phyloP scores from a whole-genome alignment of 2,329 filamentous ascomycete species.

The Diaporthe citri region DNA sequence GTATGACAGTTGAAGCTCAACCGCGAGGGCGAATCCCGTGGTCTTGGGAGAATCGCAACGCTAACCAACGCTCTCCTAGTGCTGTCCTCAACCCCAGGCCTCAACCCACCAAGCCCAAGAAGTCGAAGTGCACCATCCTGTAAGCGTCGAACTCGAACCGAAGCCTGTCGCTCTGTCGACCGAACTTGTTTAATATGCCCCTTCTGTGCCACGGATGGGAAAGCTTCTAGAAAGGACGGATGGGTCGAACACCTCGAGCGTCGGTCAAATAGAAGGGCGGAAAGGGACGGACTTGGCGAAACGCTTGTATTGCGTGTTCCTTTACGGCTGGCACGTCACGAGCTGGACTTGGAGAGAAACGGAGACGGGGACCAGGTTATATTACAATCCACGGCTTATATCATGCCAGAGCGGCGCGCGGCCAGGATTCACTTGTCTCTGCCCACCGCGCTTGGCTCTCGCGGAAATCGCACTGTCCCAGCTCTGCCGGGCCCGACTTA shows the following conservation, averaged over 20 bases:
- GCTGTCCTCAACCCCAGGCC: constrained; percentile 79
- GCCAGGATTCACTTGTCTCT: constrained; percentile 3
- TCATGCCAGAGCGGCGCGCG: neutral
- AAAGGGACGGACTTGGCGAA: constrained; percentile 3
- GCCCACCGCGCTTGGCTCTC: constrained; percentile 1
- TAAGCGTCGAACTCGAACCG: constrained; percentile 55
- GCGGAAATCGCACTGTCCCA: neutral
- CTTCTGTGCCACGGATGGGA: constrained; percentile 33
- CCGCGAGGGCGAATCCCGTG: constrained; percentile 42
- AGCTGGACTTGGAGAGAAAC: constrained; percentile 25
- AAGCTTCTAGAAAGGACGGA: constrained; percentile 32
- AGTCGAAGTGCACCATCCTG: constrained; percentile 77
- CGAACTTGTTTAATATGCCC: constrained; percentile 31
- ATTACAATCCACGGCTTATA: constrained; percentile 19
- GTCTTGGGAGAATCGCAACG: constrained; percentile 40
- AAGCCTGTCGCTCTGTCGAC: constrained; percentile 27
- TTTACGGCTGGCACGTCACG: neutral
- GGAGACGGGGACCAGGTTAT: constrained; percentile 11
- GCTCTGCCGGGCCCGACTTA: constrained; percentile 39
- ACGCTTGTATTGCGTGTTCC: constrained; percentile 23
- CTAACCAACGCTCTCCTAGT: constrained; percentile 55
- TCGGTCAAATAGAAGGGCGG: constrained; percentile 26
- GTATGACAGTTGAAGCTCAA: constrained; percentile 65
- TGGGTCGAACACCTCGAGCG: constrained; percentile 13
- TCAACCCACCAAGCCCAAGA: constrained; percentile 69